These are phyloP conservation scores for Hevea brasiliensis DNA, from an alignment of 345 rosid genomes.

Conservation along the genomic window DNA sequence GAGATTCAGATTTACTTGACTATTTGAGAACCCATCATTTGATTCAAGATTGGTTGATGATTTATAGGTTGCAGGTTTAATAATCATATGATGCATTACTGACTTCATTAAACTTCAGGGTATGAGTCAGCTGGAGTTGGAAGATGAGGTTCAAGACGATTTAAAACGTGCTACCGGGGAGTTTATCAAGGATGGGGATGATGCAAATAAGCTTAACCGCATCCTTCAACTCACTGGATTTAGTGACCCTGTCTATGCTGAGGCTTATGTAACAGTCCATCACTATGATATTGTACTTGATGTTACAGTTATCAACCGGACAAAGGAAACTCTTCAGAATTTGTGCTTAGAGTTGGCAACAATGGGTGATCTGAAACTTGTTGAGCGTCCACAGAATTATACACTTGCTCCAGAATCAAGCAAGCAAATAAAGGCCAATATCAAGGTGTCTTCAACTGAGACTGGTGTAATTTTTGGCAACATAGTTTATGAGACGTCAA, in stretches of 20 bases:
- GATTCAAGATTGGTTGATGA: not conserved
- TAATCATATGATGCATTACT: not conserved
- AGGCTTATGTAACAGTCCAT: slow-evolving; percentile 95
- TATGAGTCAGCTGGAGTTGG: slow-evolving; percentile 99
- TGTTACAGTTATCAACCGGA: slow-evolving; percentile 89
- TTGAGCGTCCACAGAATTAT: slow-evolving; percentile 97
- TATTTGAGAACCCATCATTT: not conserved
- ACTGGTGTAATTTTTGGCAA: slow-evolving; percentile 98
- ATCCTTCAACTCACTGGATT: slow-evolving; percentile 98
- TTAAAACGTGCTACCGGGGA: slow-evolving; percentile 98
- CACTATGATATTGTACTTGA: slow-evolving; percentile 97
- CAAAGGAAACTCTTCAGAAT: slow-evolving; percentile 98
- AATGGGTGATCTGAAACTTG: slow-evolving; percentile 99
- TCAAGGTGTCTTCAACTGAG: slow-evolving; percentile 98
- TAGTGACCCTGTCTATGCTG: slow-evolving; percentile 99
- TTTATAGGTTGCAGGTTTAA: not conserved
- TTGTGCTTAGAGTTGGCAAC: slow-evolving; percentile 96
- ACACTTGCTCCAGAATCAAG: slow-evolving; percentile 91
- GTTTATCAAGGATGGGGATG: slow-evolving; percentile 88
- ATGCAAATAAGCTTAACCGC: slow-evolving; percentile 93
- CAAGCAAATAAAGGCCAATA: slow-evolving; percentile 97
- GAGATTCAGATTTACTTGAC: not conserved
- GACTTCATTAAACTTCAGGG: slow-evolving; percentile 50
- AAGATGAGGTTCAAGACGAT: slow-evolving; percentile 98
- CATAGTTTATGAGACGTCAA: slow-evolving; percentile 91